A percentile compares a stretch with the other conserved stretches of the same genome.
phyloP scores from a whole-genome alignment of 352 stramenopile genomes.

The Phytophthora agathidicida region DNA sequence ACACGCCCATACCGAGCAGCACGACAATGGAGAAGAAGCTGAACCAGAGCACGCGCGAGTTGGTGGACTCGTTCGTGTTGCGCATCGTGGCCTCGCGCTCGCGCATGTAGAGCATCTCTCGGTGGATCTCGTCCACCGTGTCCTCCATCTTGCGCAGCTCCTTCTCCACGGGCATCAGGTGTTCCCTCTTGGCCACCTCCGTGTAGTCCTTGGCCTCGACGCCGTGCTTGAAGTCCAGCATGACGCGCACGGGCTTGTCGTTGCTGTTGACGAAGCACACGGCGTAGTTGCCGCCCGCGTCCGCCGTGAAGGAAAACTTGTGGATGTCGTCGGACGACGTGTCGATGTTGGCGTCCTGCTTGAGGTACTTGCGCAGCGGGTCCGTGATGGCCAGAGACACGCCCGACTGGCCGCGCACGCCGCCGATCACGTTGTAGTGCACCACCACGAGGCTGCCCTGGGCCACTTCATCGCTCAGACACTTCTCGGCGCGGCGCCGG shows the following conservation, averaged over 20 bases:
- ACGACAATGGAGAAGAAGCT: slow-evolving; percentile 90
- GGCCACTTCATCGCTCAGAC: slow-evolving; percentile 84
- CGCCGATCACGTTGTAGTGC: slow-evolving; percentile 83
- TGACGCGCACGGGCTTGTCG: slow-evolving; percentile 71
- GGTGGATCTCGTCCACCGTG: slow-evolving; percentile 89
- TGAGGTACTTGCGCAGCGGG: slow-evolving; percentile 77
- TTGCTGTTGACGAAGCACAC: slow-evolving; percentile 89
- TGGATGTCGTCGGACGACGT: slow-evolving; percentile 80
- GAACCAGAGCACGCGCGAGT: slow-evolving; percentile 91
- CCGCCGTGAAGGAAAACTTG: slow-evolving; percentile 86
- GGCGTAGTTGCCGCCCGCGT: slow-evolving; percentile 67
- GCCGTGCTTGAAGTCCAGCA: slow-evolving; percentile 89
- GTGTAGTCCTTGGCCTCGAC: slow-evolving; percentile 91
- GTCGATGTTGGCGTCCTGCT: slow-evolving; percentile 87
- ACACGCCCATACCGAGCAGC: slow-evolving; percentile 84
- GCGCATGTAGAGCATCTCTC: slow-evolving; percentile 91
- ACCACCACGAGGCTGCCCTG: slow-evolving; percentile 80
- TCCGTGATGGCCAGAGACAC: slow-evolving; percentile 79
- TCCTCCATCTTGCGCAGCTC: slow-evolving; percentile 92
- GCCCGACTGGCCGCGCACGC: slow-evolving; percentile 66
- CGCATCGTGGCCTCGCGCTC: slow-evolving; percentile 86
- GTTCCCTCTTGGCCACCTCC: slow-evolving; percentile 88
- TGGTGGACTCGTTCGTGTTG: slow-evolving; percentile 91
- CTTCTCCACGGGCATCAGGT: slow-evolving; percentile 90
- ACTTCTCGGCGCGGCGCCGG: slow-evolving; percentile 71